Conservation (phyloP, 2,329 filamentous ascomycete genomes). For the Penicillium concentricum region DNA sequence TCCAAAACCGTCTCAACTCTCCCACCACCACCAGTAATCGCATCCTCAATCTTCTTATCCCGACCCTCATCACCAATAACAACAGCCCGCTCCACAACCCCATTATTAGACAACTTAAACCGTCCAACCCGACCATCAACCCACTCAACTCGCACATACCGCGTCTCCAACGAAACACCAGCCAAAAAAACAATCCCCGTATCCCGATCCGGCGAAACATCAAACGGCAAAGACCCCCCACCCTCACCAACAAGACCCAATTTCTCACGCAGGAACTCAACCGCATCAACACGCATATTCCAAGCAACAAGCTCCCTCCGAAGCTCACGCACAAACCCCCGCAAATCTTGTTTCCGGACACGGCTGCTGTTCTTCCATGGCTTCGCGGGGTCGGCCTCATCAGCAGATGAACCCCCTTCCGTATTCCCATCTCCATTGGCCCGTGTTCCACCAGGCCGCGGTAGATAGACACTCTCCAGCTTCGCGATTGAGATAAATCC, state of each 20-base stretch:
- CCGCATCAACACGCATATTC: conserved; percentile 41
- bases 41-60: conserved; percentile 37
- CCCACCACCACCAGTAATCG: conserved; percentile 35
- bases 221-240: conserved; percentile 10
- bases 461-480: conserved; percentile 39
- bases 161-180: conserved; percentile 39
- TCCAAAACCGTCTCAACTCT: conserved; percentile 37
- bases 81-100: conserved; percentile 43
- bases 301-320: conserved; percentile 43
- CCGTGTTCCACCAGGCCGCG: conserved; percentile 1
- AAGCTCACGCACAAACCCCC: conserved; percentile 38
- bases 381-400: conserved; percentile 21
- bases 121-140: conserved; percentile 44
- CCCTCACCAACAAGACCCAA: conserved; percentile 29
- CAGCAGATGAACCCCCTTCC: not conserved
- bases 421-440: not conserved
- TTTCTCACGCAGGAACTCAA: conserved; percentile 35
- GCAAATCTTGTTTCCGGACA: conserved; percentile 36
- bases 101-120: conserved; percentile 43
- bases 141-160: conserved; percentile 47
- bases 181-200: conserved; percentile 38
- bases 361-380: not conserved
- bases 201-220: conserved; percentile 22
- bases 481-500: conserved; percentile 43
- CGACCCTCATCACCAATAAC: conserved; percentile 42